Conservation (phyloP, 2,329 filamentous ascomycete genomes). For the Bisporella sp. region DNA sequence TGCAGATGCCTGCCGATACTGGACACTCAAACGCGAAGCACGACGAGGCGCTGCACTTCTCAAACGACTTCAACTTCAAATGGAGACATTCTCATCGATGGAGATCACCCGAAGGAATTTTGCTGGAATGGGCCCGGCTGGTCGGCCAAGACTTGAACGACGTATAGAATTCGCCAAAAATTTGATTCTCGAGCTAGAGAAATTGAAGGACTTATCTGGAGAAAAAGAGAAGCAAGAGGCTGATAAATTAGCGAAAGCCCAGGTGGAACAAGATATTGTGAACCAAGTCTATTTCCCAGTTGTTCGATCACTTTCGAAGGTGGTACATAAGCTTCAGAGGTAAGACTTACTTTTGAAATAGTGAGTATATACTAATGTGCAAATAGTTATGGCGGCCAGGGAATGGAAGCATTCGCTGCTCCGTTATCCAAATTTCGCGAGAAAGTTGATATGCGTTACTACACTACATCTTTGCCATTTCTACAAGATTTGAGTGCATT, state of each 20-base stretch:
- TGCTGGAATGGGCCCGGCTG: conserved; percentile 84
- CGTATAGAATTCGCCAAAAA: conserved; percentile 83
- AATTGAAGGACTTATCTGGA: conserved; percentile 63
- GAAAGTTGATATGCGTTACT: conserved; percentile 46
- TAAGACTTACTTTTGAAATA: neutral
- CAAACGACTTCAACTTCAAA: conserved; percentile 87
- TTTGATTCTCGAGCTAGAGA: conserved; percentile 69
- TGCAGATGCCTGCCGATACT: conserved; percentile 90
- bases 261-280: conserved; percentile 71
- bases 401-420: conserved; percentile 40
- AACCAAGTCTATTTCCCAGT: conserved; percentile 91
- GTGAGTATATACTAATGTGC: neutral
- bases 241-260: conserved; percentile 68
- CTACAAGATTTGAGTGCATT: conserved; percentile 48
- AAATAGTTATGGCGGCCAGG: neutral
- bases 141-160: conserved; percentile 67
- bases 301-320: conserved; percentile 28
- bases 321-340: neutral
- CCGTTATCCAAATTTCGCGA: conserved; percentile 43
- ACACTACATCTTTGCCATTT: conserved; percentile 51
- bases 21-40: conserved; percentile 93
- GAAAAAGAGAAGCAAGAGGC: conserved; percentile 69
- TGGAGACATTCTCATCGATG: conserved; percentile 96
- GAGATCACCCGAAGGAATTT: conserved; percentile 94
- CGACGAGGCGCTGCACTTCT: conserved; percentile 84